Evolutionary conservation across 192 early-diverging fungal species (phyloP), one percentile per base, ranked within the genome.

Genomic region (Dissophora ornata): DNA sequence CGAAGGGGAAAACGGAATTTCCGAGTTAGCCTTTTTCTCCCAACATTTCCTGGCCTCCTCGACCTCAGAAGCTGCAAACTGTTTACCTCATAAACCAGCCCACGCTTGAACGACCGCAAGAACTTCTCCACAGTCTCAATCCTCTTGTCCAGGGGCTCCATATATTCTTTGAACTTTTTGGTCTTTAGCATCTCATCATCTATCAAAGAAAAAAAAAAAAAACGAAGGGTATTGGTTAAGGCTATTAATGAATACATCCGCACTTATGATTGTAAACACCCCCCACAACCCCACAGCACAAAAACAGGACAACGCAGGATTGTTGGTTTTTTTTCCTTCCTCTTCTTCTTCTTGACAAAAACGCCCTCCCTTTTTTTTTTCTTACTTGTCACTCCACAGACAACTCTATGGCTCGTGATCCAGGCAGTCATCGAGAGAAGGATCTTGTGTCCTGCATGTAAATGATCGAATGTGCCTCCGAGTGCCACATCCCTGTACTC

Each of bases 401-500:
- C 63, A 60, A 93, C 57, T 62, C 86, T 57, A 51, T 88, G 79
- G 11, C 79, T 77, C 5, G 93, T 77, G 10, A 94, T 80, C 77
- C 91, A 88, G 0, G 89, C 91, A 0, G 93, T 87, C 69, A 90
- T 91, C 0, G 94, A 90, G 32, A 99, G 83, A 15, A 99, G 79
- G 33, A 98, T 93, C 84, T 97, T 96, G 79, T 99, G 97, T 11
- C 96, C 97, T 1, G 87, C 80, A 62, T 99, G 97, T 50, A 99
- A 80, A 69, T 97, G 96, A 80, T 99, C 97, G 85, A 99, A 99
- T 19, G 97, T 98, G 16, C 97, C 97, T 24, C 97, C 97, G 8
- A 97, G 66, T 12, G 84, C 90, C 1, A 91, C 91, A 69, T 84
- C 60, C 21, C 77, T 64, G 82, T 84, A 88, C 8, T 52, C 47